phyloP scores from a whole-genome alignment of 2,329 filamentous ascomycete genomes.

The Diaporthe batatas region DNA sequence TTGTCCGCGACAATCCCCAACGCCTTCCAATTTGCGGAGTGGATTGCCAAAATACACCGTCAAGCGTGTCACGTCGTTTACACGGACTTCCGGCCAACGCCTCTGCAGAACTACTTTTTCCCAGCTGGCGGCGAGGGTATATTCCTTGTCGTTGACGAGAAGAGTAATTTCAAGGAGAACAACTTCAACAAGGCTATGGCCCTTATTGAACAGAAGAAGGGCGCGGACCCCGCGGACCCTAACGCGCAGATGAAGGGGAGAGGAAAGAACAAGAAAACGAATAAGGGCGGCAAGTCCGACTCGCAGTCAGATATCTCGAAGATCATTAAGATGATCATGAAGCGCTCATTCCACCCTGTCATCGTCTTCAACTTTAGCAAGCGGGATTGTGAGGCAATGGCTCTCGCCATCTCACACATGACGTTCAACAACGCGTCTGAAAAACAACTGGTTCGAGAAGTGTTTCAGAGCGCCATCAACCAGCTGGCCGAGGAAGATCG shows the following conservation, averaged over 20 bases:
- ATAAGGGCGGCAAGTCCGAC: slow-evolving; percentile 82
- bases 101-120: slow-evolving; percentile 98
- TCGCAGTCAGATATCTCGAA: slow-evolving; percentile 89
- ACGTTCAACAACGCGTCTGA: slow-evolving; percentile 97
- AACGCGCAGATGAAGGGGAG: slow-evolving; percentile 86
- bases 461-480: slow-evolving; percentile 93
- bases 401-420: slow-evolving; percentile 86
- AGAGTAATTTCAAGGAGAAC: slow-evolving; percentile 93
- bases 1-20: slow-evolving; percentile 98
- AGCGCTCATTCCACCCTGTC: slow-evolving; percentile 96
- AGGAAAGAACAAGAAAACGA: slow-evolving; percentile 91
- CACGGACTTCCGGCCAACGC: slow-evolving; percentile 97
- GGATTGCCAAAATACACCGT: slow-evolving; percentile 97
- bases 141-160: slow-evolving; percentile 94
- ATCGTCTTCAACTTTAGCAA: slow-evolving; percentile 99
- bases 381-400: slow-evolving; percentile 92
- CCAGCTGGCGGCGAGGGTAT: slow-evolving; percentile 93
- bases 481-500: slow-evolving; percentile 94
- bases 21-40: slow-evolving; percentile 98
- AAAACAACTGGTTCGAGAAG: slow-evolving; percentile 92
- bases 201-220: slow-evolving; percentile 87
- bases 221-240: slow-evolving; percentile 83
- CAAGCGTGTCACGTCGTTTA: slow-evolving; percentile 99
- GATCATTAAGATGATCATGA: slow-evolving; percentile 99
- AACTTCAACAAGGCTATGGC: slow-evolving; percentile 98